A percentile compares a stretch with the other conserved stretches of the same genome.
phyloP scores from a whole-genome alignment of 2,329 filamentous ascomycete genomes.

The Sphaerulina populicola region DNA sequence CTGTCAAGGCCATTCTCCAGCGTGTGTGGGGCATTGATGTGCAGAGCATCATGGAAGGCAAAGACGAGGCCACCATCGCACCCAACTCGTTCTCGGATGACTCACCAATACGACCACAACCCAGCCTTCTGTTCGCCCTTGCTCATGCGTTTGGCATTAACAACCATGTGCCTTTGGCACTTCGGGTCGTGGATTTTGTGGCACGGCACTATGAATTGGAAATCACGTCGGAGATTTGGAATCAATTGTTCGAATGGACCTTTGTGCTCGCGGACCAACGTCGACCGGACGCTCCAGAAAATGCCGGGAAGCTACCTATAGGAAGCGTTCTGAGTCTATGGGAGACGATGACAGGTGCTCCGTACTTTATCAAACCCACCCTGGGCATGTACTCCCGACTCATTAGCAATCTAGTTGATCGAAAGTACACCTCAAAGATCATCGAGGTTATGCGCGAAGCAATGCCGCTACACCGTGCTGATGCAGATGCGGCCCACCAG shows the following conservation, averaged over 20 bases:
- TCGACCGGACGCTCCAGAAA: conserved; percentile 21
- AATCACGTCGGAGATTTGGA: conserved; percentile 55
- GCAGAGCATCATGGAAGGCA: conserved; percentile 33
- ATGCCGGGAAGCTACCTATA: conserved; percentile 34
- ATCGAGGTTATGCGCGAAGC: conserved; percentile 24
- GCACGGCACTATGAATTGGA: conserved; percentile 51
- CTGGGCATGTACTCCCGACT: conserved; percentile 48
- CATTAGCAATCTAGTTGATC: conserved; percentile 24
- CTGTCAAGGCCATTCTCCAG: conserved; percentile 43
- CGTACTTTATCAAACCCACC: conserved; percentile 50
- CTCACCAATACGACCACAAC: conserved; percentile 52
- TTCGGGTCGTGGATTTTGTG: conserved; percentile 55
- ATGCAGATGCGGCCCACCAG: not conserved
- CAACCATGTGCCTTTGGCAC: conserved; percentile 51
- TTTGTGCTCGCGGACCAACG: conserved; percentile 47
- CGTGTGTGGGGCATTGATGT: conserved; percentile 50
- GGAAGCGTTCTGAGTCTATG: conserved; percentile 49
- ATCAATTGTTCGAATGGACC: conserved; percentile 58
- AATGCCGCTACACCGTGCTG: not conserved
- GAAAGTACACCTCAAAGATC: conserved; percentile 15
- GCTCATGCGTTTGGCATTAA: conserved; percentile 62
- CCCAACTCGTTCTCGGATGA: conserved; percentile 37
- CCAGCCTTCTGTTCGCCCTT: conserved; percentile 54
- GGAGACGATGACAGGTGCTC: conserved; percentile 51
- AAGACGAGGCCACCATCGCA: conserved; percentile 29